phyloP scores from a whole-genome alignment of 2,329 filamentous ascomycete species.

The Aspergillus unguis region DNA sequence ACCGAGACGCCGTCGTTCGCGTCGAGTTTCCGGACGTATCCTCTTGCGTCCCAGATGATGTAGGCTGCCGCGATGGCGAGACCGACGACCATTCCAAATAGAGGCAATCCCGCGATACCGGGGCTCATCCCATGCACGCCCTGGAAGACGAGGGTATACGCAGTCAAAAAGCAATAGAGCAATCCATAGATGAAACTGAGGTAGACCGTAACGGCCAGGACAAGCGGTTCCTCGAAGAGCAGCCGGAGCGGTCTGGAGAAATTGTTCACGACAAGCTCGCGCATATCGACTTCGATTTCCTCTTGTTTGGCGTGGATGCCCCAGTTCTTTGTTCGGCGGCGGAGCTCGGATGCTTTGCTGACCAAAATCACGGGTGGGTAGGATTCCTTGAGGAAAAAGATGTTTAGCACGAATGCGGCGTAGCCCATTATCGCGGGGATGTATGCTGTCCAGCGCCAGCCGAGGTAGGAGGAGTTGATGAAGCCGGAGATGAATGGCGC shows the following conservation, averaged over 20 bases:
- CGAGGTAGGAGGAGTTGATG: slow-evolving; percentile 43
- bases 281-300: slow-evolving; percentile 50
- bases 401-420: slow-evolving; percentile 33
- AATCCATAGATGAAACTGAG: slow-evolving; percentile 39
- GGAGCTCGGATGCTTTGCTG: slow-evolving; percentile 50
- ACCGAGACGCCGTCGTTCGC: slow-evolving; percentile 61
- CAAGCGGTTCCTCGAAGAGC: slow-evolving; percentile 42
- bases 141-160: slow-evolving; percentile 37
- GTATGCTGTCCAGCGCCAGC: slow-evolving; percentile 51
- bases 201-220: slow-evolving; percentile 41
- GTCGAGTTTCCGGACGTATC: slow-evolving; percentile 65
- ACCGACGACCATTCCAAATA: slow-evolving; percentile 78
- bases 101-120: slow-evolving; percentile 72
- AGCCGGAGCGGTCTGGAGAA: slow-evolving; percentile 43
- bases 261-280: slow-evolving; percentile 46
- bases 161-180: slow-evolving; percentile 32
- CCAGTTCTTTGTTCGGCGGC: slow-evolving; percentile 55
- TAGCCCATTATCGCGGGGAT: slow-evolving; percentile 53
- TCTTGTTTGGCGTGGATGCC: slow-evolving; percentile 55
- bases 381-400: slow-evolving; percentile 50
- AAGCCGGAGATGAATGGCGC: slow-evolving; percentile 50
- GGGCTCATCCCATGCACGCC: slow-evolving; percentile 64
- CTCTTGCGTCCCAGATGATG: slow-evolving; percentile 60
- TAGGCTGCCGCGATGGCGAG: slow-evolving; percentile 64
- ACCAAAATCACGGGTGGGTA: slow-evolving; percentile 54